Evolutionary conservation across 2,329 filamentous ascomycete genomes (phyloP), one percentile per base, ranked within the genome.

Genomic region (Sclerotinia nivalis): DNA sequence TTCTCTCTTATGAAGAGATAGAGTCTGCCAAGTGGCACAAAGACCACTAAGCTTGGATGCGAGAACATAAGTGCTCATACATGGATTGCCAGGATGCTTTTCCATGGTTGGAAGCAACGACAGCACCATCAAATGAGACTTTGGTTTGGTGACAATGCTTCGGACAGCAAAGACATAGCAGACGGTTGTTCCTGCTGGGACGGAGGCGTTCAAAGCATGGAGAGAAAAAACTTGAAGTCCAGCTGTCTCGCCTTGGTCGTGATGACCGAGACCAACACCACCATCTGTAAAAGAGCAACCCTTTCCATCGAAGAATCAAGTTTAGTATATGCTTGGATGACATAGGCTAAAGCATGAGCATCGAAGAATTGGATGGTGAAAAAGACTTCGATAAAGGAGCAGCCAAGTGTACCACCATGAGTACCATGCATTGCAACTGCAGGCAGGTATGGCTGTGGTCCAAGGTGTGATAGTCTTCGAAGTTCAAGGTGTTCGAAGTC

Each of bases 61-160:
- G 6, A 43, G 40, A 18, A 18, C 13, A 20, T 59, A 12, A 59
- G 0, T 9, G 3, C 6, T 20, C 56, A 25, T 18, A 1, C n/a
- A 18, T 25, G 13, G 13, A 15, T 4, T 6, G 75, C 96, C 84
- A 99, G 95, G 69, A 98, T 96, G 77, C 98, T 99, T 83, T 20
- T 98, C 96, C 71, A 99, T 96, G 80, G 98, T 98, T 70, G 34
- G 1, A 25, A 59, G 12, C 96, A 96, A 79, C 96, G 98, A 76
- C 96, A 96, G 88, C 95, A 74, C 95, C 94, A 68, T 96, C n/a
- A 95, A 71, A 22, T 4, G 18, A 4, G 98, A 58, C 0, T 13
- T n/a, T 6, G 22, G 2, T n/a, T 34, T 58, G 1, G 5, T 4
- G 2, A 13, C 4, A 56, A 6, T 34, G 4, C 20, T 55, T 22